Percentiles rank a stretch among this genome's conserved stretches.
Evolutionary conservation across 2,329 filamentous ascomycete species (phyloP).

Genomic region (Exutisphaerella laricina): DNA sequence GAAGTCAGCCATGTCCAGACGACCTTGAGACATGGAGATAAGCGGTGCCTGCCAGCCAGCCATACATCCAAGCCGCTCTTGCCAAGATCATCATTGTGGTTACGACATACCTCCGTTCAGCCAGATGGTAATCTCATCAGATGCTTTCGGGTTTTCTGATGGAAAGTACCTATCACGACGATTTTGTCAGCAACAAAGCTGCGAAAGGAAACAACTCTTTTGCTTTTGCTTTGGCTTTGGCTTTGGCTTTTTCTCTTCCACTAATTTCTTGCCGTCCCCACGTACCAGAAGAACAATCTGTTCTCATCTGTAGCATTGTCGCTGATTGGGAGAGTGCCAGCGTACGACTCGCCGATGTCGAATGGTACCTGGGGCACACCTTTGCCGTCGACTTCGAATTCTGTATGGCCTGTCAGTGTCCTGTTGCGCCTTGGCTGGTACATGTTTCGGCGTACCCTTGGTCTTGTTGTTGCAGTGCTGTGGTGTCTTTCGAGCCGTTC

Average conservation of each 20-base stretch:
- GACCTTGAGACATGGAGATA: neutral
- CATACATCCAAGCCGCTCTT: too few relatives aligned
- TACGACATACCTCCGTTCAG: conserved; percentile 1
- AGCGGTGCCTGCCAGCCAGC: too few relatives aligned
- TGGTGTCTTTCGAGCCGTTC: neutral
- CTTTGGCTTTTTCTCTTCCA: too few relatives aligned
- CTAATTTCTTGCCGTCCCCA: too few relatives aligned
- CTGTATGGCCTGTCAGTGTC: too few relatives aligned
- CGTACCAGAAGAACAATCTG: conserved; percentile 46
- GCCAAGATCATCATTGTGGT: too few relatives aligned
- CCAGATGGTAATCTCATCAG: conserved; percentile 11
- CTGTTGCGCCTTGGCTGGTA: too few relatives aligned
- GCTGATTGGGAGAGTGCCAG: conserved; percentile 48
- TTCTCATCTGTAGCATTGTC: conserved; percentile 36
- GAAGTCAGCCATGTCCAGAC: neutral
- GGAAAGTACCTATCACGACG: too few relatives aligned
- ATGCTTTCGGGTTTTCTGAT: conserved; percentile 39
- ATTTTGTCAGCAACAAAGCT: too few relatives aligned
- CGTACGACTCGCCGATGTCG: conserved; percentile 42
- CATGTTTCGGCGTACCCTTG: conserved; percentile 13
- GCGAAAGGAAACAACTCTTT: too few relatives aligned
- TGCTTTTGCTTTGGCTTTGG: too few relatives aligned
- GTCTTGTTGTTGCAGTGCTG: conserved; percentile 7
- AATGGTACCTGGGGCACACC: conserved; percentile 37
- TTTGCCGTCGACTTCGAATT: conserved; percentile 28